A percentile compares a stretch with the other conserved stretches of the same genome.
phyloP scores from a whole-genome alignment of 2,329 filamentous ascomycete species.

The Pestalotiopsis fici region DNA sequence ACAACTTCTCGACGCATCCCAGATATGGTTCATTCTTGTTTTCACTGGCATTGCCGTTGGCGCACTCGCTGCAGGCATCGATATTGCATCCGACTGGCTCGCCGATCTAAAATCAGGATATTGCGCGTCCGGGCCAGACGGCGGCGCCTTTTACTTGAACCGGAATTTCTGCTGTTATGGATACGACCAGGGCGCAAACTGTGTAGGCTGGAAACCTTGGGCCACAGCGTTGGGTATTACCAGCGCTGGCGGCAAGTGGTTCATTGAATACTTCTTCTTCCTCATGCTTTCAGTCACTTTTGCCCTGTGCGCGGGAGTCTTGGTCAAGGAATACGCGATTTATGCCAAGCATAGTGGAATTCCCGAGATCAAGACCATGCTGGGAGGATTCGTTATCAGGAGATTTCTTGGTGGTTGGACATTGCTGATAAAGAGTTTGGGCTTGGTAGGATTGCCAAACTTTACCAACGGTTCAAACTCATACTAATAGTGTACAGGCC shows the following conservation, averaged over 20 bases:
- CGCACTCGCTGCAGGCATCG: slow-evolving; percentile 82
- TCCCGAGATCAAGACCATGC: slow-evolving; percentile 93
- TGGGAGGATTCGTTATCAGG: slow-evolving; percentile 91
- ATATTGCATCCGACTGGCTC: slow-evolving; percentile 90
- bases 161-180: slow-evolving; percentile 92
- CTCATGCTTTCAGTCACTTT: slow-evolving; percentile 81
- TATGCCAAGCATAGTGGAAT: slow-evolving; percentile 96
- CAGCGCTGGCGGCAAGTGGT: slow-evolving; percentile 71
- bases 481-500: slow-evolving; percentile 55
- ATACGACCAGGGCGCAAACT: slow-evolving; percentile 80
- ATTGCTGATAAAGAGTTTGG: slow-evolving; percentile 83
- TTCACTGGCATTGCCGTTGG: slow-evolving; percentile 84
- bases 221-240: slow-evolving; percentile 69
- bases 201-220: slow-evolving; percentile 87
- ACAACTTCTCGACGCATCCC: slow-evolving; percentile 78
- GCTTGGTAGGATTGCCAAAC: slow-evolving; percentile 60
- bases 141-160: slow-evolving; percentile 88
- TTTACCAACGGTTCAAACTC: background rate
- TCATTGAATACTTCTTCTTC: slow-evolving; percentile 87
- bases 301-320: slow-evolving; percentile 72
- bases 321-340: slow-evolving; percentile 82
- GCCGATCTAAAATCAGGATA: slow-evolving; percentile 90
- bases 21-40: slow-evolving; percentile 89
- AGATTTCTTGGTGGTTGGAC: slow-evolving; percentile 89
- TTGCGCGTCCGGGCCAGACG: slow-evolving; percentile 73